These are phyloP conservation scores for Pyrenochaeta sp. DNA, from an alignment of 2,329 filamentous ascomycete species.

Conservation along the genomic window DNA sequence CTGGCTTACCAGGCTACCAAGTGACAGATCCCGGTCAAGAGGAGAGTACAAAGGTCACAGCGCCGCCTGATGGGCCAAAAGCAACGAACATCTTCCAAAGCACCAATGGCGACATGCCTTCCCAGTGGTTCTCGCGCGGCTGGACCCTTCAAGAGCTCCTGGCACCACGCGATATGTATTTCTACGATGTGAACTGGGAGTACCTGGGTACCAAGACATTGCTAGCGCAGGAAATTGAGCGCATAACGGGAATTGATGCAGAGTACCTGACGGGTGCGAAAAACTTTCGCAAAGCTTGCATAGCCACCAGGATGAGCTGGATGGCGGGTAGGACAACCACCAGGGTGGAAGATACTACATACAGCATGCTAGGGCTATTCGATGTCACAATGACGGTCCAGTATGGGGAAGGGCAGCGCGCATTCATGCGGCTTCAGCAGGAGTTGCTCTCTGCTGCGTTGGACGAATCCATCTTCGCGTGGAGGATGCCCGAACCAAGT, in stretches of 20 bases:
- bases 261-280: conserved; percentile 1
- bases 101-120: not conserved
- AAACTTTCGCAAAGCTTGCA: conserved; percentile 1
- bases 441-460: no score
- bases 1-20: not conserved
- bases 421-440: no score
- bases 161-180: conserved; percentile 13
- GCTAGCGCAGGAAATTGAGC: conserved; percentile 1
- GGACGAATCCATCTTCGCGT: no score
- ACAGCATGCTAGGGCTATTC: conserved; percentile 28
- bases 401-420: no score
- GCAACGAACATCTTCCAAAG: not conserved
- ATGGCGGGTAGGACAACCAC: conserved; percentile 20
- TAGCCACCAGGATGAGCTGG: conserved; percentile 21
- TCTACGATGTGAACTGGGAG: conserved; percentile 15
- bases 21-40: no score
- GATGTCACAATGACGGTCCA: conserved; percentile 11
- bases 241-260: conserved; percentile 7
- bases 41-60: not conserved
- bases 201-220: conserved; percentile 10
- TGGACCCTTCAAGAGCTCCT: conserved; percentile 1
- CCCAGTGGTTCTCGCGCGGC: conserved; percentile 8
- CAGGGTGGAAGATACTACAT: conserved; percentile 23
- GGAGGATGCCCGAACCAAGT: no score
- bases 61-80: no score